phyloP scores from a whole-genome alignment of 139 green algal genomes.

The Coelastrella sp. region DNA sequence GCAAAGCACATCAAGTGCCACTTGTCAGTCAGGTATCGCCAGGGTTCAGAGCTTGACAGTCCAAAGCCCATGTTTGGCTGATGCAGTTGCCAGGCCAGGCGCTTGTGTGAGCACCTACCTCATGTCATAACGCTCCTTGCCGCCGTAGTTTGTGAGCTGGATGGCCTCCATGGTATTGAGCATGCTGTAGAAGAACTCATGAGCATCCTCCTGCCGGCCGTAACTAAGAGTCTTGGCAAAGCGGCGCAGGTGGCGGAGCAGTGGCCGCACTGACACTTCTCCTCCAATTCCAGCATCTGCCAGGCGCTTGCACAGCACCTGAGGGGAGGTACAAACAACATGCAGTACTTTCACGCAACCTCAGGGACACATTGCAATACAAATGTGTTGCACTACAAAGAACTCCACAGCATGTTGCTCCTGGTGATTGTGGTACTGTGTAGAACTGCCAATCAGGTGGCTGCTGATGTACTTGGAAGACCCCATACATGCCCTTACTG shows the following conservation, averaged over 20 bases:
- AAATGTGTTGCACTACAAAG: too few relatives aligned
- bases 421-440: too few relatives aligned
- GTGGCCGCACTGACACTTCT: conserved; percentile 42
- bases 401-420: too few relatives aligned
- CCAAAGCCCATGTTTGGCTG: not conserved
- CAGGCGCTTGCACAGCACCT: conserved; percentile 23
- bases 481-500: too few relatives aligned
- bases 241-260: conserved; percentile 49
- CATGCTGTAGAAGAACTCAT: conserved; percentile 75
- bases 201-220: conserved; percentile 75
- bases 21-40: not conserved
- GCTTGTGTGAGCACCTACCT: not conserved
- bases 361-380: too few relatives aligned
- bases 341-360: too few relatives aligned
- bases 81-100: too few relatives aligned
- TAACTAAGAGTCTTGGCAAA: conserved; percentile 55
- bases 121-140: conserved; percentile 58
- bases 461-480: too few relatives aligned
- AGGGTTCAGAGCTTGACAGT: not conserved
- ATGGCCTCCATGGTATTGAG: conserved; percentile 71
- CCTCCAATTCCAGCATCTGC: not conserved
- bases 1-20: not conserved
- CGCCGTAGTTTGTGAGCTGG: conserved; percentile 66
- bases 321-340: not conserved
- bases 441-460: too few relatives aligned